Conservation (phyloP, 805 yeast species). For the Candida cerambycidarum region DNA sequence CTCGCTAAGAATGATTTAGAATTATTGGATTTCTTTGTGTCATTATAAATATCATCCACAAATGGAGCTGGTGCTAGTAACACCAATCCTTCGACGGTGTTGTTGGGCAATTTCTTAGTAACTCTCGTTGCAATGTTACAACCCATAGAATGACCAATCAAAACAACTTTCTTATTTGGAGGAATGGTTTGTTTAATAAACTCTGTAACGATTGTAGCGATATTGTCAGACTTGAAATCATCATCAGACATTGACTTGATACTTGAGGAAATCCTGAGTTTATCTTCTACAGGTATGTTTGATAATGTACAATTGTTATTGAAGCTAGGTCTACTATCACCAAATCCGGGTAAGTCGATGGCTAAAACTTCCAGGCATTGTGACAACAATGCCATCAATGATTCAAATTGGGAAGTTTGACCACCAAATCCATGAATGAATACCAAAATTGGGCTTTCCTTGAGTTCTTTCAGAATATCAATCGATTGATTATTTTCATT, state of each 20-base stretch:
- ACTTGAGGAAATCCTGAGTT: conserved; percentile 27
- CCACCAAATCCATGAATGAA: conserved; percentile 92
- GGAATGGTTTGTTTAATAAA: conserved; percentile 42
- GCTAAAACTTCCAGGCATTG: conserved; percentile 65
- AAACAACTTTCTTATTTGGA: conserved; percentile 37
- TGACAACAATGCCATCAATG: conserved; percentile 60
- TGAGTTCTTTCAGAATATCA: conserved; percentile 34
- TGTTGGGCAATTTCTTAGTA: conserved; percentile 33
- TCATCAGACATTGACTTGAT: conserved; percentile 33
- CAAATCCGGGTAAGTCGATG: conserved; percentile 88
- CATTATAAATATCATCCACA: conserved; percentile 22
- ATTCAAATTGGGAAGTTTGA: conserved; percentile 80
- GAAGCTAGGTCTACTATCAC: conserved; percentile 42
- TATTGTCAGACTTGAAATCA: conserved; percentile 43
- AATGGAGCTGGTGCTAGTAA: conserved; percentile 51
- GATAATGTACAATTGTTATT: conserved; percentile 18
- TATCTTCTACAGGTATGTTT: conserved; percentile 29
- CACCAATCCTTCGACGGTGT: conserved; percentile 47
- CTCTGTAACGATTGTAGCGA: conserved; percentile 40
- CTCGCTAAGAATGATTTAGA: conserved; percentile 1
- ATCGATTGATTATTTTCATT: conserved; percentile 24
- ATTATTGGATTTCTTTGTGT: conserved; percentile 5
- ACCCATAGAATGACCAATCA: conserved; percentile 78
- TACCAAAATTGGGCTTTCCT: conserved; percentile 57
- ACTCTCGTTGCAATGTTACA: conserved; percentile 53